Evolutionary conservation across 2,329 filamentous ascomycete genomes (phyloP).

Genomic region (Monosporascus sp.): DNA sequence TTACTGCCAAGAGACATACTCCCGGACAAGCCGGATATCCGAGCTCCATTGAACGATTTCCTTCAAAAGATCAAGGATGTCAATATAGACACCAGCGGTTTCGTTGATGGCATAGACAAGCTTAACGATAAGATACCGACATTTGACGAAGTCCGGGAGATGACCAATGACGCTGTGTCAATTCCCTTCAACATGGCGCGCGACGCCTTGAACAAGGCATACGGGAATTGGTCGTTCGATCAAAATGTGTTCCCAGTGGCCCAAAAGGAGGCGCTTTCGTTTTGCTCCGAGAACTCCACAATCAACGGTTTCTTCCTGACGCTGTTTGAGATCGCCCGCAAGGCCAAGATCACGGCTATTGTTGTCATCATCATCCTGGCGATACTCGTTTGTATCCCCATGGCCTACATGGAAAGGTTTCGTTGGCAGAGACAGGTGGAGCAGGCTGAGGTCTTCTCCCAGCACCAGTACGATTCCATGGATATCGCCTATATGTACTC

Average conservation of each 20-base stretch:
- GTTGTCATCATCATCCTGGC: slow-evolving; percentile 68
- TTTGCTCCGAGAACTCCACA: slow-evolving; percentile 80
- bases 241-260: slow-evolving; percentile 75
- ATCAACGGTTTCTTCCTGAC: slow-evolving; percentile 79
- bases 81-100: slow-evolving; percentile 58
- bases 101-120: slow-evolving; percentile 63
- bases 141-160: slow-evolving; percentile 77
- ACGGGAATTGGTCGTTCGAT: slow-evolving; percentile 74
- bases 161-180: slow-evolving; percentile 68
- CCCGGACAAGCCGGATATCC: slow-evolving; percentile 24
- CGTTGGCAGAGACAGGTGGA: slow-evolving; percentile 69
- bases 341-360: slow-evolving; percentile 70
- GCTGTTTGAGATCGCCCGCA: slow-evolving; percentile 60
- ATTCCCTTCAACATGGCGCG: slow-evolving; percentile 79
- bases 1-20: slow-evolving; percentile 4
- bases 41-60: slow-evolving; percentile 58
- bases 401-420: slow-evolving; percentile 75
- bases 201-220: slow-evolving; percentile 61
- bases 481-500: slow-evolving; percentile 86
- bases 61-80: slow-evolving; percentile 65
- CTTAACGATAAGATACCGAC: slow-evolving; percentile 76
- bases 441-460: slow-evolving; percentile 59
- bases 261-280: slow-evolving; percentile 72
- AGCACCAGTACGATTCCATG: slow-evolving; percentile 68
- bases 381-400: slow-evolving; percentile 66